Evolutionary conservation across 345 rosid species (phyloP).

Genomic region (Salix udensis): DNA sequence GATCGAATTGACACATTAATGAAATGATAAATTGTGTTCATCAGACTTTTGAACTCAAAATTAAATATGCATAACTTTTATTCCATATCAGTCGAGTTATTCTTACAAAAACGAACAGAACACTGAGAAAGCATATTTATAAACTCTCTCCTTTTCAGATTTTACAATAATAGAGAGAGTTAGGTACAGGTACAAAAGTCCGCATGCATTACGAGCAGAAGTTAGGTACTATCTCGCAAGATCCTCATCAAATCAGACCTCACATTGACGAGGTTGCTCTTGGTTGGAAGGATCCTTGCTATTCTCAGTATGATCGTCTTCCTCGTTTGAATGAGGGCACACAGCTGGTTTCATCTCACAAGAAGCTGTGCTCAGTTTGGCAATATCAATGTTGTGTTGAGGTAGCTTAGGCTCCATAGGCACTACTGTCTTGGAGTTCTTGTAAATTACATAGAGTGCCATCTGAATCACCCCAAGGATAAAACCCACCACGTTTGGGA

Average conservation of each 20-base stretch:
- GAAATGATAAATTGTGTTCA: too few species aligned
- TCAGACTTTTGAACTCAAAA: too few species aligned
- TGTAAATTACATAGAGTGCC: constrained; percentile 33
- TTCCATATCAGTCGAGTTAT: too few species aligned
- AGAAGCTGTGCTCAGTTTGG: neutral
- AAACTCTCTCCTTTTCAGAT: neutral
- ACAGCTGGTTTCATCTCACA: constrained; percentile 7
- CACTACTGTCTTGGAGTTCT: constrained; percentile 8
- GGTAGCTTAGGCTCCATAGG: neutral
- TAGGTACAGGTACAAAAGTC: neutral
- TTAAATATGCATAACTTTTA: too few species aligned
- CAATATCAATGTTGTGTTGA: neutral
- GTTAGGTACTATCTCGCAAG: too few species aligned
- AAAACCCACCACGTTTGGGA: constrained; percentile 41
- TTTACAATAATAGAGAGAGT: neutral
- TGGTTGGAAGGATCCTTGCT: neutral
- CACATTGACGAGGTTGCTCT: neutral
- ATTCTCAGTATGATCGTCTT: neutral
- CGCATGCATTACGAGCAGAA: too few species aligned
- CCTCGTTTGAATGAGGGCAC: neutral
- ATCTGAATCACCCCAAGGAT: constrained; percentile 38
- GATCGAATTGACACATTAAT: too few species aligned
- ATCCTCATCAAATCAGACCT: neutral
- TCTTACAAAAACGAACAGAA: too few species aligned
- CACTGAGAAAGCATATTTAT: neutral